These are phyloP conservation scores for Populus tomentosa DNA, from an alignment of 441 rosid species.

Conservation along the genomic window DNA sequence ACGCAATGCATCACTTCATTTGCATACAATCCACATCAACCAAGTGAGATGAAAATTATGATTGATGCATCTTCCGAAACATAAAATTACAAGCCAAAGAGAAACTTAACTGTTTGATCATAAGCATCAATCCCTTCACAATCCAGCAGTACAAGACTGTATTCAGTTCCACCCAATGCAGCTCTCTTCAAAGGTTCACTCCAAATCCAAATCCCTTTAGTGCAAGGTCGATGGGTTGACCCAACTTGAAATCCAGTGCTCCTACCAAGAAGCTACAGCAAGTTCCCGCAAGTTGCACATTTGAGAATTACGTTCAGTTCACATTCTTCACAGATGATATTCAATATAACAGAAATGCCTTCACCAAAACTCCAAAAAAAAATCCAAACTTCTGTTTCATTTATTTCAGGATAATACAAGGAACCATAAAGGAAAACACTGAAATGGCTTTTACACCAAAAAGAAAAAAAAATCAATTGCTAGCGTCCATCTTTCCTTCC, in stretches of 20 bases:
- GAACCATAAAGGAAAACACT: not conserved
- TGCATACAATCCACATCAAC: not conserved
- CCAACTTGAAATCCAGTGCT: slow-evolving; percentile 91
- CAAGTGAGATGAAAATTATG: not conserved
- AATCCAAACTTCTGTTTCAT: not conserved
- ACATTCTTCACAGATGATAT: not conserved
- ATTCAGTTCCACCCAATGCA: slow-evolving; percentile 82
- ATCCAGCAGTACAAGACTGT: slow-evolving; percentile 72
- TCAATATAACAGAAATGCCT: not conserved
- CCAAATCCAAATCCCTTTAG: slow-evolving; percentile 96
- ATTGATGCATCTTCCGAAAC: not conserved
- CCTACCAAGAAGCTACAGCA: slow-evolving; percentile 82
- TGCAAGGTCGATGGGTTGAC: slow-evolving; percentile 83
- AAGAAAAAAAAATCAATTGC: too few species aligned
- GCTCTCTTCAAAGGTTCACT: slow-evolving; percentile 75
- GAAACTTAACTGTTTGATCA: slow-evolving; percentile 70
- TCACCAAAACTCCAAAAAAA: not conserved
- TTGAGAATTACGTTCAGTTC: slow-evolving; percentile 3
- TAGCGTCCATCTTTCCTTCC: not conserved
- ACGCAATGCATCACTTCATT: not conserved
- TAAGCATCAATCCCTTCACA: slow-evolving; percentile 82
- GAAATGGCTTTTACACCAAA: not conserved
- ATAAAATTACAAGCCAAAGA: not conserved
- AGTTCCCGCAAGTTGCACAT: slow-evolving; percentile 5
- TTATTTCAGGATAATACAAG: not conserved